A percentile compares a stretch with the other conserved stretches of the same genome.
phyloP scores from a whole-genome alignment of 495 filamentous ascomycete species.

The Rhypophila decipiens region DNA sequence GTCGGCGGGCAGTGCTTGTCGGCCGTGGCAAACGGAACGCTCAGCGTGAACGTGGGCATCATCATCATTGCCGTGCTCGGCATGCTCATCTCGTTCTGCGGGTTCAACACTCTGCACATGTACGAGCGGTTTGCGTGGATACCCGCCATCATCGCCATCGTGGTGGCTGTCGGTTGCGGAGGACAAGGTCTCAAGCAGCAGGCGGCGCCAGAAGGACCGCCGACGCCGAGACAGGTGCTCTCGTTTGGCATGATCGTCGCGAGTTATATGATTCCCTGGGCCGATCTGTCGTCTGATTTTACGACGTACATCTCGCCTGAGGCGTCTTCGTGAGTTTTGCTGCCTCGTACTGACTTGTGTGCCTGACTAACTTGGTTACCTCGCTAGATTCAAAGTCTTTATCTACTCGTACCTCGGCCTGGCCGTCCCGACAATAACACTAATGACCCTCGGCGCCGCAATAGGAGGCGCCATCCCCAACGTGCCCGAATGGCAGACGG shows the following conservation, averaged over 20 bases:
- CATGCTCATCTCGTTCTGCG: constrained; percentile 54
- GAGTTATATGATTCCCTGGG: constrained; percentile 42
- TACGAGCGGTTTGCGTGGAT: constrained; percentile 61
- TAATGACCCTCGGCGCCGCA: constrained; percentile 51
- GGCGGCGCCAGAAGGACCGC: constrained; percentile 16
- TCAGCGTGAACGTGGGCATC: constrained; percentile 42
- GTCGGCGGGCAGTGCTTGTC: constrained; percentile 45
- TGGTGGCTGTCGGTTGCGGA: constrained; percentile 22
- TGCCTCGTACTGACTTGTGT: not conserved
- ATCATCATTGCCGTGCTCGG: constrained; percentile 48
- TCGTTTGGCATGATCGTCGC: constrained; percentile 40
- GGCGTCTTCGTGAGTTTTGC: constrained; percentile 33
- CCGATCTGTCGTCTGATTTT: constrained; percentile 40
- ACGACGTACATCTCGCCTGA: constrained; percentile 43
- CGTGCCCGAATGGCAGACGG: constrained; percentile 38
- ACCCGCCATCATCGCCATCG: constrained; percentile 44
- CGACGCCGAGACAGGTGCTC: constrained; percentile 23
- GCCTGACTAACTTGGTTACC: not conserved
- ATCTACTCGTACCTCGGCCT: constrained; percentile 42
- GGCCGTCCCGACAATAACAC: constrained; percentile 37
- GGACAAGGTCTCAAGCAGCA: constrained; percentile 28
- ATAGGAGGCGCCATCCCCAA: constrained; percentile 40
- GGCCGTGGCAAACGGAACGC: constrained; percentile 42
- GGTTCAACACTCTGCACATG: constrained; percentile 49
- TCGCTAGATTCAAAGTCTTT: constrained; percentile 31